Evolutionary conservation across 139 green algal genomes (phyloP), one percentile per base, ranked within the genome.

Genomic region (Edaphochlamys debaryana): DNA sequence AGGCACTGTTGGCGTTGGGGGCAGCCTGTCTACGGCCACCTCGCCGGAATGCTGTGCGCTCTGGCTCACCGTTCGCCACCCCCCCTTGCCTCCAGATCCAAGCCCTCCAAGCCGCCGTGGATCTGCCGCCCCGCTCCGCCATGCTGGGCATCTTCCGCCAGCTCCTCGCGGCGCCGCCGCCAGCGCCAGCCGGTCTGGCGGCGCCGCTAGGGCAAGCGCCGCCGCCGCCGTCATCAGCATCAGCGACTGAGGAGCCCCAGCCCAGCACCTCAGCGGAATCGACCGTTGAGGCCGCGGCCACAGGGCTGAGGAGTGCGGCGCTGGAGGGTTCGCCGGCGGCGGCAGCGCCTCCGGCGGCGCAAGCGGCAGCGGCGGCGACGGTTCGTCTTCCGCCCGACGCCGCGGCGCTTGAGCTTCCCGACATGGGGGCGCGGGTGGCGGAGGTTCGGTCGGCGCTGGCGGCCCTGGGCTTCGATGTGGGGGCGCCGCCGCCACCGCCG

Each of bases 91-190:
- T n/a, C n/a, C 76, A 81, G 74, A 81, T 81, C n/a, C 30, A 48
- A 60, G 58, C 41, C 11, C 74, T 81, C 4, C 30, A 45, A 19
- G 60, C 40, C 13, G 74, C 40, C 2, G 38, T n/a, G n/a, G 74
- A 81, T 4, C n/a, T 82, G 76, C 63, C 76, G 7, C 42, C 42
- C 22, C 62, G 76, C 22, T n/a, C 11, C 17, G 76, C 76, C 41
- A 82, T 82, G 76, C 76, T 82, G 22, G 76, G 29, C 32, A 29
- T 66, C n/a, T 73, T 74, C 64, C 62, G 63, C 7, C 76, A 64
- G 11, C 22, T 82, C 22, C 76, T 82, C 30, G 27, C 75, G 5
- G 7, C 20, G 25, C 38, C 67, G 32, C 30, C 42, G 38, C 38
- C 38, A 27, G 6, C 29, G 8, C 8, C 42, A 38, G 69, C 42